These are phyloP conservation scores for Pseudogymnoascus sp. DNA, from an alignment of 2,329 filamentous ascomycete species.

Conservation along the genomic window DNA sequence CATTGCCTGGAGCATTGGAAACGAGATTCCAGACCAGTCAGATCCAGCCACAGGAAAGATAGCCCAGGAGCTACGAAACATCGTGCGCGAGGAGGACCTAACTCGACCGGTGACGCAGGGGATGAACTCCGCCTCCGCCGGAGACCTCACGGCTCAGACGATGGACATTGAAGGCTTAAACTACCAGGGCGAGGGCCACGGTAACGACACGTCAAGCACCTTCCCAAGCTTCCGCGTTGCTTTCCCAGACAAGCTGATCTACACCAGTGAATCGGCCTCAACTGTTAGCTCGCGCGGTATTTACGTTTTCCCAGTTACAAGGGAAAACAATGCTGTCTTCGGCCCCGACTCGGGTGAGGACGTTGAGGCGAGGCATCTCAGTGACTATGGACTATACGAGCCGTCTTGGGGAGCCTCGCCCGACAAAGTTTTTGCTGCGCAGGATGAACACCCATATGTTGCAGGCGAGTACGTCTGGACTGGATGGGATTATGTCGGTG, in stretches of 20 bases:
- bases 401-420: slow-evolving; percentile 40
- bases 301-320: slow-evolving; percentile 45
- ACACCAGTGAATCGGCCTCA: slow-evolving; percentile 37
- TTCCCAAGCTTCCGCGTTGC: slow-evolving; percentile 38
- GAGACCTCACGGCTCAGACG: slow-evolving; percentile 32
- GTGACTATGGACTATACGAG: slow-evolving; percentile 45
- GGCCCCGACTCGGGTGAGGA: slow-evolving; percentile 35
- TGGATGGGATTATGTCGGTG: slow-evolving; percentile 43
- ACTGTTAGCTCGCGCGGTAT: slow-evolving; percentile 43
- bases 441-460: slow-evolving; percentile 42
- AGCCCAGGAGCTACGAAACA: slow-evolving; percentile 33
- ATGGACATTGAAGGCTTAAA: slow-evolving; percentile 46
- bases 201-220: slow-evolving; percentile 26
- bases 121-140: slow-evolving; percentile 40
- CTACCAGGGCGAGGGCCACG: slow-evolving; percentile 47
- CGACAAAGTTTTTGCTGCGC: slow-evolving; percentile 45
- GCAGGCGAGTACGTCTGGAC: slow-evolving; percentile 49
- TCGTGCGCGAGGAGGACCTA: slow-evolving; percentile 40
- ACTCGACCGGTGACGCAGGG: slow-evolving; percentile 39
- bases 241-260: slow-evolving; percentile 42
- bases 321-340: slow-evolving; percentile 32
- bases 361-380: slow-evolving; percentile 32
- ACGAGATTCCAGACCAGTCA: slow-evolving; percentile 45
- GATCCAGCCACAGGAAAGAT: slow-evolving; percentile 28
- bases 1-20: slow-evolving; percentile 46